Evolutionary conservation across 768 basidiomycete genomes (phyloP).

Genomic region (Terana coerulea): DNA sequence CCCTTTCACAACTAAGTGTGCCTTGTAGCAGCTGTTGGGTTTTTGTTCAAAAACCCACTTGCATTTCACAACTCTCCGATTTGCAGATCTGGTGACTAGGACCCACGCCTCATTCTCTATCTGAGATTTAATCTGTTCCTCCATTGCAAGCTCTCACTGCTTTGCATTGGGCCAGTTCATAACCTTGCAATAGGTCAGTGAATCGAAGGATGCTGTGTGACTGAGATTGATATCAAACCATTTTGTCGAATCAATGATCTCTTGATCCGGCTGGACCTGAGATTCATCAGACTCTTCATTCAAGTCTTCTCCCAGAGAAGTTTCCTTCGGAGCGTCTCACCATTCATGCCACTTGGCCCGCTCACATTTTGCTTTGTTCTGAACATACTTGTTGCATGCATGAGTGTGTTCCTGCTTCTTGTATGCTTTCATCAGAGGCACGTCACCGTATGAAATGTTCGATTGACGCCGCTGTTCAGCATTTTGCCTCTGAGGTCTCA

Average conservation of each 20-base stretch:
- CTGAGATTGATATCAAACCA: no score
- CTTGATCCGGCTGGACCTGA: not conserved
- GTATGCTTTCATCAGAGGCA: not conserved
- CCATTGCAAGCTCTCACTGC: no score
- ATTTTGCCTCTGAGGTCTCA: not conserved
- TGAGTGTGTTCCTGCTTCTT: no score
- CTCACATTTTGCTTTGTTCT: not conserved
- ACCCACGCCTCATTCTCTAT: no score
- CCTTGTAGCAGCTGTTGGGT: not conserved
- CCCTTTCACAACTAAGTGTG: not conserved
- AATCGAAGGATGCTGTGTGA: no score
- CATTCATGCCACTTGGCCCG: not conserved
- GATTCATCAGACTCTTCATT: not conserved
- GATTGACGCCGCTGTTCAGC: not conserved
- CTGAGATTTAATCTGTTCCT: no score
- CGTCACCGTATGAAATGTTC: not conserved
- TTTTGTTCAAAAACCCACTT: not conserved
- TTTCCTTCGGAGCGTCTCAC: not conserved
- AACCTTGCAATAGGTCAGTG: no score
- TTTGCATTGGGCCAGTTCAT: no score
- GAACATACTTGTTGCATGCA: no score
- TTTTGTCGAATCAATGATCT: no score
- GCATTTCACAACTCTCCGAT: not conserved
- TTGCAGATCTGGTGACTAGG: no score
- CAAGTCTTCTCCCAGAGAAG: no score